A percentile compares a stretch with the other conserved stretches of the same genome.
phyloP scores from a whole-genome alignment of 768 basidiomycete genomes.

The Dioszegia aurantiaca region DNA sequence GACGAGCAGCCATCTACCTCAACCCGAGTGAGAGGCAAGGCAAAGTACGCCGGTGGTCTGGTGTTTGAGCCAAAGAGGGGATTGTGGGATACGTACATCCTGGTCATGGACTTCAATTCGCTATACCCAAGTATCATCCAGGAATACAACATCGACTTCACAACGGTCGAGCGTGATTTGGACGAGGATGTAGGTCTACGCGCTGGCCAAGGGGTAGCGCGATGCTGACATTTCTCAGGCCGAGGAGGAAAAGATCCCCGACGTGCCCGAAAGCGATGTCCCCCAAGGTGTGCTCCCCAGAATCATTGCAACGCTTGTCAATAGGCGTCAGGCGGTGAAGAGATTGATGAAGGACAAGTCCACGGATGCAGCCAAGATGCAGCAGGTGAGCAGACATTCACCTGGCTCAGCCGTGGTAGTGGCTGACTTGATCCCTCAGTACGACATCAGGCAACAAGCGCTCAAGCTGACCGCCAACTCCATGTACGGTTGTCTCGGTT shows the following conservation, averaged over 20 bases:
- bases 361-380: slow-evolving; percentile 67
- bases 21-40: slow-evolving; percentile 64
- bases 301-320: slow-evolving; percentile 94
- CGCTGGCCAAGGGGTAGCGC: too few species aligned
- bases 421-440: slow-evolving; percentile 59
- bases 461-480: slow-evolving; percentile 97
- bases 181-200: slow-evolving; percentile 54
- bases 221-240: too few species aligned
- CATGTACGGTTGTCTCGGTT: slow-evolving; percentile 99
- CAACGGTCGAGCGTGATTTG: slow-evolving; percentile 76
- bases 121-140: slow-evolving; percentile 99
- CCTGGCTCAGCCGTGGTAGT: too few species aligned
- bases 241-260: slow-evolving; percentile 81
- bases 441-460: slow-evolving; percentile 94
- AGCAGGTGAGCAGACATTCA: slow-evolving; percentile 76
- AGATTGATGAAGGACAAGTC: slow-evolving; percentile 82
- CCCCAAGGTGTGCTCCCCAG: slow-evolving; percentile 89
- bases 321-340: slow-evolving; percentile 84
- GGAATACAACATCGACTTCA: slow-evolving; percentile 99
- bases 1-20: slow-evolving; percentile 53
- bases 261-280: slow-evolving; percentile 70
- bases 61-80: slow-evolving; percentile 96
- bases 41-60: slow-evolving; percentile 97
- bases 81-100: slow-evolving; percentile 91
- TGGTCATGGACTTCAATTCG: slow-evolving; percentile 99